Conservation (phyloP, 2,329 filamentous ascomycete genomes). For the Hypoxylon sp. region DNA sequence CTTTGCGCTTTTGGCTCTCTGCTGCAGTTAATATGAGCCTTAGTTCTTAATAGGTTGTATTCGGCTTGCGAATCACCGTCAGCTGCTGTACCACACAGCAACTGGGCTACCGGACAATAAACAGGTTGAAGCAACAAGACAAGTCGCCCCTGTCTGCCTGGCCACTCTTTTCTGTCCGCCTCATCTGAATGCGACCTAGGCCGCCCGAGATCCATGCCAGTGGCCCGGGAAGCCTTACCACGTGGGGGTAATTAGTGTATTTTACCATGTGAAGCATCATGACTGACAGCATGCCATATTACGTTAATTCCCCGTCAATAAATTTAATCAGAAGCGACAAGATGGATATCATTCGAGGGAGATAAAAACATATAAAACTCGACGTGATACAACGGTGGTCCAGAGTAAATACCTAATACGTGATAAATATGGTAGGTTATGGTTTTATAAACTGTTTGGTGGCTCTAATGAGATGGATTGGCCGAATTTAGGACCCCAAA, state of each 20-base stretch:
- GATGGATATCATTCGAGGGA: not conserved
- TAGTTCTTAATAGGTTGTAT: slow-evolving; percentile 27
- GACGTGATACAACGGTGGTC: slow-evolving; percentile 1
- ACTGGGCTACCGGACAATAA: slow-evolving; percentile 23
- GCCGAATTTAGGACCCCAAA: slow-evolving; percentile 26
- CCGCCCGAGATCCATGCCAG: slow-evolving; percentile 17
- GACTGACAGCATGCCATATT: slow-evolving; percentile 25
- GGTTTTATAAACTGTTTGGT: slow-evolving; percentile 30
- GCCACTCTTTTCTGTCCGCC: slow-evolving; percentile 23
- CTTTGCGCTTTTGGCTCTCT: slow-evolving; percentile 28
- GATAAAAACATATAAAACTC: not conserved
- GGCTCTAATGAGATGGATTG: slow-evolving; percentile 26
- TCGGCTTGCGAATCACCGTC: slow-evolving; percentile 32
- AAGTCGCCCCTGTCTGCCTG: slow-evolving; percentile 35
- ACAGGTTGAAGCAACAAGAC: slow-evolving; percentile 12
- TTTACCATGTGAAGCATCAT: slow-evolving; percentile 26
- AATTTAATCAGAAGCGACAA: not conserved
- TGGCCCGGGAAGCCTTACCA: slow-evolving; percentile 30
- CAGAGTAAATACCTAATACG: slow-evolving; percentile 4
- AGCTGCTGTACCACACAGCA: slow-evolving; percentile 28
- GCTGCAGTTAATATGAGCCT: slow-evolving; percentile 39
- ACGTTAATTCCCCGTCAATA: slow-evolving; percentile 4
- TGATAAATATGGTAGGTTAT: not conserved
- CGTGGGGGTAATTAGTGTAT: slow-evolving; percentile 29
- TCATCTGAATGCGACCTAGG: slow-evolving; percentile 35